Percentiles rank a stretch among this genome's conserved stretches.
Evolutionary conservation across 1,139 yeast species (phyloP).

Genomic region (Nakaseomyces delphensis): DNA sequence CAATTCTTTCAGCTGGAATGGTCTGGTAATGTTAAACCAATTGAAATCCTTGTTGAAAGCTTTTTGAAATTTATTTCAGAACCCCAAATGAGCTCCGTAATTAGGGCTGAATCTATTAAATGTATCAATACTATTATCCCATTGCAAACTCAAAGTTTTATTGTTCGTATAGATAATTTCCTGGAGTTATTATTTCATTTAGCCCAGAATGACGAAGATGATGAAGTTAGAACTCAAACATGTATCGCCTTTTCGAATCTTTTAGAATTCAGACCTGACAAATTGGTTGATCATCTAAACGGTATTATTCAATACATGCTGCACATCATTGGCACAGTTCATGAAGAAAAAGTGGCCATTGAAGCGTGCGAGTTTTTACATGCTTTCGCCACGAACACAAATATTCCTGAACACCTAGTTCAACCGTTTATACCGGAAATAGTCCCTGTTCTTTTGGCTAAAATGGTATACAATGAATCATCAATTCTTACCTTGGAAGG

Average conservation of each 20-base stretch:
- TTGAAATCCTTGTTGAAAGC: constrained; percentile 57
- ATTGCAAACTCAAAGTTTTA: constrained; percentile 54
- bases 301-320: constrained; percentile 81
- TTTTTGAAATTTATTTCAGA: constrained; percentile 47
- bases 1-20: constrained; percentile 44
- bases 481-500: constrained; percentile 61
- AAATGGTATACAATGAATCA: constrained; percentile 84
- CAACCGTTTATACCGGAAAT: constrained; percentile 51
- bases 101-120: constrained; percentile 56
- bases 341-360: constrained; percentile 66
- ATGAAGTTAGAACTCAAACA: constrained; percentile 60
- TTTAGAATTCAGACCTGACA: constrained; percentile 73
- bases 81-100: constrained; percentile 35
- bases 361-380: constrained; percentile 91
- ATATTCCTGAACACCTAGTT: constrained; percentile 43
- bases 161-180: constrained; percentile 57
- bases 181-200: constrained; percentile 55
- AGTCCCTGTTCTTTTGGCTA: constrained; percentile 64
- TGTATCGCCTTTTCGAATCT: constrained; percentile 72
- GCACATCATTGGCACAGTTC: constrained; percentile 55
- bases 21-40: constrained; percentile 47
- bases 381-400: constrained; percentile 58
- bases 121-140: constrained; percentile 75
- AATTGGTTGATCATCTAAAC: constrained; percentile 65
- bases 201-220: constrained; percentile 46